These are phyloP conservation scores for Oropetium thomaeum DNA, from an alignment of 176 grass and related monocot genomes.

Conservation along the genomic window DNA sequence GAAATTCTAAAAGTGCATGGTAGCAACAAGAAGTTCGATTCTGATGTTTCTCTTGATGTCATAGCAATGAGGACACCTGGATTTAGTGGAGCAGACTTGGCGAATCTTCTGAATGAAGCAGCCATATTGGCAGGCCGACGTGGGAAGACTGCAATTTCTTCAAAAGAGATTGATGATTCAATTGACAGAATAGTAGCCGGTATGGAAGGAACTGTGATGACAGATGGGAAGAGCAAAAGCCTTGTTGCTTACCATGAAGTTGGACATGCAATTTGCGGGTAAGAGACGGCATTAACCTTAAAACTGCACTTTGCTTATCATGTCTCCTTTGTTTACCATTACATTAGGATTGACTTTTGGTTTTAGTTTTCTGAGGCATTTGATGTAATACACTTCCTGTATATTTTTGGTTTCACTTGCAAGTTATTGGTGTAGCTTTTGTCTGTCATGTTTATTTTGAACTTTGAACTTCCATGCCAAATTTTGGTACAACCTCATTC, in stretches of 20 bases:
- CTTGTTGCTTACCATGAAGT: constrained; percentile 99
- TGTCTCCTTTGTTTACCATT: constrained; percentile 5
- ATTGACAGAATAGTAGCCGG: constrained; percentile 99
- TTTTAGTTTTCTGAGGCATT: background rate
- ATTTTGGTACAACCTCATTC: background rate
- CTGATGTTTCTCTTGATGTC: constrained; percentile 94
- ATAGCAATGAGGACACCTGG: constrained; percentile 99
- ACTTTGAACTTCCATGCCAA: background rate
- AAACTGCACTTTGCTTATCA: background rate
- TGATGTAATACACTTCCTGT: background rate
- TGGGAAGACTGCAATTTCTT: constrained; percentile 78
- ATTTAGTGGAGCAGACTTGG: constrained; percentile 98
- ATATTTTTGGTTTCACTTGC: background rate
- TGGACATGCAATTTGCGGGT: constrained; percentile 98
- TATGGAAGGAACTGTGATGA: constrained; percentile 99
- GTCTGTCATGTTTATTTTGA: background rate
- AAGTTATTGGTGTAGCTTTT: constrained; percentile 1
- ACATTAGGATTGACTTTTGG: background rate
- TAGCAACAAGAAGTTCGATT: constrained; percentile 92
- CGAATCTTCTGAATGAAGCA: constrained; percentile 96
- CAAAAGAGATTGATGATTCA: constrained; percentile 97
- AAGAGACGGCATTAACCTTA: constrained; percentile 32
- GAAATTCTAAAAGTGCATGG: constrained; percentile 96
- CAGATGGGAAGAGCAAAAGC: constrained; percentile 97
- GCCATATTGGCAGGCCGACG: constrained; percentile 88